Base-by-base conservation (phyloP, 805 yeast species). In the Starmerella ratchasimensis region DNA sequence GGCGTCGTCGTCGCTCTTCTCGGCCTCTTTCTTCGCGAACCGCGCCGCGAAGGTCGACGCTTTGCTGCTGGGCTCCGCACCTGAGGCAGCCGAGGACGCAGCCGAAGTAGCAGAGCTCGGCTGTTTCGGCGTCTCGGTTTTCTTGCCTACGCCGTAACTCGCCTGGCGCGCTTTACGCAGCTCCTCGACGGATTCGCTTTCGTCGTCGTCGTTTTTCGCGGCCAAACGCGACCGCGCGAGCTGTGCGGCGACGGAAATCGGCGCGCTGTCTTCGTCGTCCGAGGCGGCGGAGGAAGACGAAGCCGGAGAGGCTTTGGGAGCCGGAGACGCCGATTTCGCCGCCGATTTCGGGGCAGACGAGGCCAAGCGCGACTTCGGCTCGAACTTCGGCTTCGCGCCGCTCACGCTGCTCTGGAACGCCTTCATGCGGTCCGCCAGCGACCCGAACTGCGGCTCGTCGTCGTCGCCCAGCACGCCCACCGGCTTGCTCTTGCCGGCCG, bases 401-500 rank as follows among this genome's bases (percentile, higher is more conserved):
- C 43, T 38, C 9, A 50, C 44, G 33, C 44, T 49, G 31, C 34
- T 21, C 37, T 47, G 50, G 47, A 48, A 51, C 7, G 55, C 55
- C 44, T 48, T 50, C 49, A 51, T 51, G 23, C 55, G 43, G 39
- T 51, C 55, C 16, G 51, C 42, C 10, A 51, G 39, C 17, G 53
- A 47, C 21, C 33, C 20, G 35, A 43, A 45, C 35, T 45, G 40
- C 20, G 48, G 50, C 45, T 48, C 53, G 15, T 48, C 52, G 14
- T 41, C 47, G 17, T 43, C 47, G 17, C 30, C 41, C 23, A 21
- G 25, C 3, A 27, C 38, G 10, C 15, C 4, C 5, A 15, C 10
- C n/a, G 27, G 20, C 16, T n/a, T 21, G 28, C 15, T 15, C 24
- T 30, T 21, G 11, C 13, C 20, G 22, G 5, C 13, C 21, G 23